Percentiles rank a stretch among this genome's conserved stretches.
Evolutionary conservation across 371 early-diverging fungal species (phyloP).

Genomic region (Mortierella sp.): DNA sequence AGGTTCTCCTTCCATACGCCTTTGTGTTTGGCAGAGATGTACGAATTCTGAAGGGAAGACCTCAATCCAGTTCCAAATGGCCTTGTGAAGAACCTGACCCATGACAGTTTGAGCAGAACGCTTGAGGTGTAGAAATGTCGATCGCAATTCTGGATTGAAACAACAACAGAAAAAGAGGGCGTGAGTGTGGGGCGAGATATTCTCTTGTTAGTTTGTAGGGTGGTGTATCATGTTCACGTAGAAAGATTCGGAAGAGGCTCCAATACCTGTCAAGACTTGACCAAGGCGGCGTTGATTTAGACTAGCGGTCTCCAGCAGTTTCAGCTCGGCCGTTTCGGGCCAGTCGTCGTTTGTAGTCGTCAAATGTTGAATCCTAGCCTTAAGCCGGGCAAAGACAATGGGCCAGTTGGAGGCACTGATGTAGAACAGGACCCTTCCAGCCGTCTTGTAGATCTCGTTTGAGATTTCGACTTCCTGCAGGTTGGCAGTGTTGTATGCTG

Average conservation of each 20-base stretch:
- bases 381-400: constrained; percentile 76
- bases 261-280: constrained; percentile 73
- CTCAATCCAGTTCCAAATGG: constrained; percentile 93
- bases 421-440: constrained; percentile 81
- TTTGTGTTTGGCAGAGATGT: constrained; percentile 72
- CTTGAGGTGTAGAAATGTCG: constrained; percentile 71
- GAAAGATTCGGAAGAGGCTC: too few relatives aligned
- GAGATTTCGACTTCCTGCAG: constrained; percentile 57
- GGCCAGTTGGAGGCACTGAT: constrained; percentile 87
- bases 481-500: constrained; percentile 17
- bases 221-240: too few relatives aligned
- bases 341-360: constrained; percentile 71
- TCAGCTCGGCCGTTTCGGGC: constrained; percentile 80
- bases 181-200: too few relatives aligned
- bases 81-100: constrained; percentile 75
- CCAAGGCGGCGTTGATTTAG: constrained; percentile 77
- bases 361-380: constrained; percentile 64
- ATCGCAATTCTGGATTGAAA: constrained; percentile 65
- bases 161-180: too few relatives aligned
- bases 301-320: constrained; percentile 81
- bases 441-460: constrained; percentile 73
- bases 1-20: constrained; percentile 80
- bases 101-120: constrained; percentile 75
- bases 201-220: too few relatives aligned
- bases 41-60: constrained; percentile 82